These are phyloP conservation scores for Astrocystis sublimbata DNA, from an alignment of 495 filamentous ascomycete species.

Conservation along the genomic window DNA sequence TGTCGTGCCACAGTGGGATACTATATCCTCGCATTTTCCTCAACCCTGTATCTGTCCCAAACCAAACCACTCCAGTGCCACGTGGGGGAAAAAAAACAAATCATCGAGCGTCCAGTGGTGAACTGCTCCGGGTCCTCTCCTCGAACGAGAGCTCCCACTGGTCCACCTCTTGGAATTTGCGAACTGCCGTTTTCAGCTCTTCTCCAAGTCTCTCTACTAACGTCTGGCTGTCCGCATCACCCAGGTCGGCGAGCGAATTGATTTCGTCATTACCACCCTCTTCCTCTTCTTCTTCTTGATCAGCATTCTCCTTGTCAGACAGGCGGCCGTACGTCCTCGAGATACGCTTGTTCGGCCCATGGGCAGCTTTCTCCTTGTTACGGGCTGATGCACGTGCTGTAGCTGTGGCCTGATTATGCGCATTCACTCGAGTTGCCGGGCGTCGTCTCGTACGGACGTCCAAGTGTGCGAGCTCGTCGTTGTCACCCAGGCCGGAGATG, in stretches of 20 bases:
- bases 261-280: conserved; percentile 10
- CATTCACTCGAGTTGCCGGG: conserved; percentile 22
- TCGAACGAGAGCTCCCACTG: conserved; percentile 52
- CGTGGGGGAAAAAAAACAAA: background rate
- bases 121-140: conserved; percentile 41
- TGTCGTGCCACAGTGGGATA: background rate
- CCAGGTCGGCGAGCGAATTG: background rate
- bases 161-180: conserved; percentile 55
- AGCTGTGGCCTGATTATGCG: conserved; percentile 13
- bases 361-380: conserved; percentile 25
- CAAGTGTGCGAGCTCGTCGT: conserved; percentile 42
- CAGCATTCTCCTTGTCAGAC: conserved; percentile 48
- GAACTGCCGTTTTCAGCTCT: conserved; percentile 47
- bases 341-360: conserved; percentile 25
- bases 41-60: background rate
- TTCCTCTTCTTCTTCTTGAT: conserved; percentile 26
- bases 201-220: conserved; percentile 32
- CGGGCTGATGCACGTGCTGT: conserved; percentile 1
- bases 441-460: conserved; percentile 30
- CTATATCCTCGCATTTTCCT: background rate
- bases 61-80: background rate
- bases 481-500: conserved; percentile 30
- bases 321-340: conserved; percentile 39
- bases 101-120: conserved; percentile 38
- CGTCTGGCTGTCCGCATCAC: conserved; percentile 30